Evolutionary conservation across 495 filamentous ascomycete species (phyloP).

Genomic region (Thozetella sp.): DNA sequence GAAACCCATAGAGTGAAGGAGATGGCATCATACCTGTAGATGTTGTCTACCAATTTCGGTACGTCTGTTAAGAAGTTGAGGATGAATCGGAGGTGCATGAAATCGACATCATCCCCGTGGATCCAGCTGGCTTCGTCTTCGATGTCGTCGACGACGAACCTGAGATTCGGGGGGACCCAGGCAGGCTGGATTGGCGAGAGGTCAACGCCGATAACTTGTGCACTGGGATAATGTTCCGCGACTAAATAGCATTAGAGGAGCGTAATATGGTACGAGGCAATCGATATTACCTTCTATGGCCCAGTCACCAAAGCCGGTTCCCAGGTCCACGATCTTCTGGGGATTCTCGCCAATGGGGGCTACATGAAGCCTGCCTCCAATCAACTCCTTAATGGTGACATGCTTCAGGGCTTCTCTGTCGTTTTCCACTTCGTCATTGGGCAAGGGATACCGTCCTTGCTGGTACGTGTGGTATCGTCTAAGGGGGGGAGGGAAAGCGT

Average conservation of each 20-base stretch:
- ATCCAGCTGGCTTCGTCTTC: constrained; percentile 49
- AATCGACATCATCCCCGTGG: constrained; percentile 53
- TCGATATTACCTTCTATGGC: constrained; percentile 58
- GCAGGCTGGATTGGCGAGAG: constrained; percentile 62
- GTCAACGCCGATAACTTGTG: constrained; percentile 64
- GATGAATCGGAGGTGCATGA: constrained; percentile 43
- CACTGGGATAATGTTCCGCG: constrained; percentile 53
- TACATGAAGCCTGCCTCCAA: constrained; percentile 59
- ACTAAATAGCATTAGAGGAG: constrained; percentile 25
- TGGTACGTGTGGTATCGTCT: constrained; percentile 35
- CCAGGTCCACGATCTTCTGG: constrained; percentile 67
- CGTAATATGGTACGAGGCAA: constrained; percentile 3
- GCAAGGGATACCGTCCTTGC: constrained; percentile 30
- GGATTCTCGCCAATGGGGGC: constrained; percentile 59
- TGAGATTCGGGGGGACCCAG: constrained; percentile 57
- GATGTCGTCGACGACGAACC: constrained; percentile 64
- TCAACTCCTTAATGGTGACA: constrained; percentile 56
- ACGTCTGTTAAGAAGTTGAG: constrained; percentile 52
- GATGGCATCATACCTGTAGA: constrained; percentile 25
- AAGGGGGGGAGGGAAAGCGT: not conserved
- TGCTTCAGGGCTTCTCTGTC: constrained; percentile 54
- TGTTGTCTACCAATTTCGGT: constrained; percentile 26
- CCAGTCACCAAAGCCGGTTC: constrained; percentile 66
- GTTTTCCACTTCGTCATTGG: constrained; percentile 39
- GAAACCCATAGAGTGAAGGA: not conserved